Evolutionary conservation across 1,139 yeast genomes (phyloP), one percentile per base, ranked within the genome.

Genomic region (Kodamaea sp.): DNA sequence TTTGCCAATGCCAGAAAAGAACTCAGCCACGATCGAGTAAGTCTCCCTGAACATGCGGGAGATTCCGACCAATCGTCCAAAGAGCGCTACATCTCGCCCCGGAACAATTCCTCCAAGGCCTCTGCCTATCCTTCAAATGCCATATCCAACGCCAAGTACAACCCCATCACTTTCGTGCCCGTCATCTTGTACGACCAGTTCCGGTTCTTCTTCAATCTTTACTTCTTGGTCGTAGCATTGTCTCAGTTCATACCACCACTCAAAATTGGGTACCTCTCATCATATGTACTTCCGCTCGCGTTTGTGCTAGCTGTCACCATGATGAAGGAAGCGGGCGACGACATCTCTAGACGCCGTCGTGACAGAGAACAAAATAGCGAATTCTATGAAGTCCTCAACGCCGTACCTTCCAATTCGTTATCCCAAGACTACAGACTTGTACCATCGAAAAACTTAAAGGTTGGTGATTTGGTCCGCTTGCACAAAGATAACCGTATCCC

Each of bases 261-360:
- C 39, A 71, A 97, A 46, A 92, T 94, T 24, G 99, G 99, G 7
- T 94, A 90, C 55, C 68, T 94, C 28, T 85, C 96, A 1, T 86
- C 97, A 3, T 94, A 94, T 57, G 73, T 94, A 24, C 96, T 90
- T 5, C 99, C 99, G 0, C 70, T 94, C 37, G 96, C 85, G 1
- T 94, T 94, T 66, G 98, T 94, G 12, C 66, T 94, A 29, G 70
- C 85, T 0, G 95, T 94, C 5, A 94, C 98, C 1, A 89, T 94
- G 96, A 69, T 83, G 50, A 92, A 92, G 59, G 99, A 94, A 57
- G 97, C 97, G 0, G 73, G 88, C 48, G 98, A 94, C 61, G 99
- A 94, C 59, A 75, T 92, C 12, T 84, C 84, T 35, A 78, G 99
- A 53, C 75, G 98, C 35, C 76, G 92, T 45, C 75, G 99, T 45